Evolutionary conservation across 1,139 yeast genomes (phyloP), one percentile per base, ranked within the genome.

Genomic region (Taiozyma sp.): DNA sequence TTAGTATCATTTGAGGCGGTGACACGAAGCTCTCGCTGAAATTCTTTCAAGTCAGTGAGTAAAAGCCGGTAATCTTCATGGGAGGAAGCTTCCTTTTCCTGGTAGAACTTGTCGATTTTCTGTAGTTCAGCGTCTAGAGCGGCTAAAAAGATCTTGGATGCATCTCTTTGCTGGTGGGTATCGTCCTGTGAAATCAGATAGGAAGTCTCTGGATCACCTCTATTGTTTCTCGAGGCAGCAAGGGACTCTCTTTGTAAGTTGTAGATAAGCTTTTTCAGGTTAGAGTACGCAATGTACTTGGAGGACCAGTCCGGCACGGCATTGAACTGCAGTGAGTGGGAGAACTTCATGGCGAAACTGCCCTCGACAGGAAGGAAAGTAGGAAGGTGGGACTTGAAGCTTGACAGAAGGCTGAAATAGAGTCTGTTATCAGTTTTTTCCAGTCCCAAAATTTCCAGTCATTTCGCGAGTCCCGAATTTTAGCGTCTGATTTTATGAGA

Each of bases 261-360:
- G 63, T 84, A 84, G 38, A 83, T 81, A 45, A 82, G 72, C 67
- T 84, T 84, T 66, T 84, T 84, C 57, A 84, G 69, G 45, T 85
- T 81, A 6, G 88, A 81, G 64, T 84, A 84, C n/a, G 87, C 85
- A 52, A 84, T 79, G 63, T 84, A 84, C 65, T 83, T 83, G 22
- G 87, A 81, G 14, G 87, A 78, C 91, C 91, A 84, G 67, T 84
- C 91, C 1, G 91, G 90, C 3, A 84, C 91, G 36, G 90, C 88
- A 63, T 84, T 84, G 64, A 84, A 84, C 72, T 84, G 89, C 58
- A 84, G 68, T 8, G 89, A 83, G 64, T 84, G 90, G 3, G 90
- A 83, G 65, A 84, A 84, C 74, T 84, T 84, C 91, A 84, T 84
- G 22, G 14, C 24, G 41, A 16, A 38, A 4, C 9, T 23, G 27